A percentile compares a stretch with the other conserved stretches of the same genome.
These are phyloP conservation scores for Amanita inopinata DNA, from an alignment of 768 basidiomycete species.

Conservation along the genomic window DNA sequence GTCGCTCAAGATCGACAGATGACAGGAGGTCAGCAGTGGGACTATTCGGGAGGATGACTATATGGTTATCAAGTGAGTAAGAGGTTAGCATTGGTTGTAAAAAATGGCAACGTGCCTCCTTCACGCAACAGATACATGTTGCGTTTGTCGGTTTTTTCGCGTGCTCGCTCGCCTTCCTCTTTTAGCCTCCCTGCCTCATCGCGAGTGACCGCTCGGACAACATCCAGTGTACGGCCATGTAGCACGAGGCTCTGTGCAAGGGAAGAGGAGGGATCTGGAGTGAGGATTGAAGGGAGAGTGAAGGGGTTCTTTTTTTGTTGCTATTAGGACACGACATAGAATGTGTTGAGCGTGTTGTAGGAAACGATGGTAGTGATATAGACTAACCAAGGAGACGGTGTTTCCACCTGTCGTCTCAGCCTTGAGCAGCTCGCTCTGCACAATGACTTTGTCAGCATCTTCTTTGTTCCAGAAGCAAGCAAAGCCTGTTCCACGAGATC, in stretches of 20 bases:
- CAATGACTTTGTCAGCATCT: slow-evolving; percentile 78
- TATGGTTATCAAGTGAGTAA: slow-evolving; percentile 4
- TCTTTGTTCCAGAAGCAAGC: slow-evolving; percentile 94
- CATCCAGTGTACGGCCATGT: slow-evolving; percentile 88
- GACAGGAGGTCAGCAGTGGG: slow-evolving; percentile 67
- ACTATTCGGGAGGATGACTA: slow-evolving; percentile 86
- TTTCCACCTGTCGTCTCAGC: slow-evolving; percentile 46
- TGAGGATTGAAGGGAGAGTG: slow-evolving; percentile 78
- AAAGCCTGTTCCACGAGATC: slow-evolving; percentile 92
- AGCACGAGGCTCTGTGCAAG: slow-evolving; percentile 77
- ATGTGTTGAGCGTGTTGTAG: not conserved
- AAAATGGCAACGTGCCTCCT: slow-evolving; percentile 56
- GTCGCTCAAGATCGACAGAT: slow-evolving; percentile 73
- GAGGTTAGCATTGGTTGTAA: not conserved
- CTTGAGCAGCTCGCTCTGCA: slow-evolving; percentile 67
- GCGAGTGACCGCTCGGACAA: slow-evolving; percentile 81
- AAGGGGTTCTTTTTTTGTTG: slow-evolving; percentile 79
- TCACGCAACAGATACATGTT: slow-evolving; percentile 94
- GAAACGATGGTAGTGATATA: not conserved
- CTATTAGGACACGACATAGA: not conserved
- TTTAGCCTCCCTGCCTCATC: slow-evolving; percentile 83
- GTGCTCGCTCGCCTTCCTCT: slow-evolving; percentile 75
- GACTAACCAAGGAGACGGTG: slow-evolving; percentile 18
- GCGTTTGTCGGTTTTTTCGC: slow-evolving; percentile 89
- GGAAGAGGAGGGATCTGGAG: slow-evolving; percentile 85